Percentiles rank a stretch among this genome's conserved stretches.
Conservation (phyloP, 768 basidiomycete species). For the Naganishia kalamii region DNA sequence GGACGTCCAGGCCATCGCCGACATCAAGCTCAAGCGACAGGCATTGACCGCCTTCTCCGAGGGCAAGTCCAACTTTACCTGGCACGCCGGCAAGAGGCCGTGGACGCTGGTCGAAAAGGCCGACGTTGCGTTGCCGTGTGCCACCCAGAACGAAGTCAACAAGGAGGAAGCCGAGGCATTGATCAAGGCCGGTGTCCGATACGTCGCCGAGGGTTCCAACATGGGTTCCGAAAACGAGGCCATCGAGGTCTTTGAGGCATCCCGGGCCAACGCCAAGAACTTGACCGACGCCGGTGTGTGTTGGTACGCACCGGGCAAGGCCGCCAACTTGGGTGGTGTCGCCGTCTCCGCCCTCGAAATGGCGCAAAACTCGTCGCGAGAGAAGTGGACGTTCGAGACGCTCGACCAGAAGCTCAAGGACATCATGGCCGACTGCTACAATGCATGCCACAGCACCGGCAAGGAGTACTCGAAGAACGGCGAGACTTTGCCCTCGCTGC, state of each 20-base stretch:
- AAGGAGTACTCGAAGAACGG: conserved; percentile 57
- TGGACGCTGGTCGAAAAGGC: conserved; percentile 61
- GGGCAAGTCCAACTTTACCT: conserved; percentile 49
- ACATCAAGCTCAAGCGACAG: conserved; percentile 45
- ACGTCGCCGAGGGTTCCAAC: conserved; percentile 61
- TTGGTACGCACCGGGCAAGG: conserved; percentile 71
- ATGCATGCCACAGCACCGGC: conserved; percentile 58
- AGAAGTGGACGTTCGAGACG: conserved; percentile 59
- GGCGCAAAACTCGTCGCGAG: conserved; percentile 63
- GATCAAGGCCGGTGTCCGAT: conserved; percentile 61
- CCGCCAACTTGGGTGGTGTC: conserved; percentile 65
- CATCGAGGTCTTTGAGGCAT: conserved; percentile 63
- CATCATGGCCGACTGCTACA: conserved; percentile 64
- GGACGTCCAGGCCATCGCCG: conserved; percentile 50
- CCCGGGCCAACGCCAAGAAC: conserved; percentile 50
- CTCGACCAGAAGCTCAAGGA: conserved; percentile 64
- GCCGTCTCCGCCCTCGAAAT: conserved; percentile 67
- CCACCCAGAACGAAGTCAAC: conserved; percentile 66
- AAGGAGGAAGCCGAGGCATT: conserved; percentile 63
- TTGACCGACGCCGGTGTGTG: conserved; percentile 49
- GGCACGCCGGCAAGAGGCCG: conserved; percentile 55
- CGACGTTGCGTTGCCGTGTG: conserved; percentile 64
- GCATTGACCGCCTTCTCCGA: conserved; percentile 42
- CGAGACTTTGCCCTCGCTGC: conserved; percentile 51
- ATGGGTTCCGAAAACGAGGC: conserved; percentile 66